Conservation (phyloP, 345 rosid species). For the Gossypium bickii region DNA sequence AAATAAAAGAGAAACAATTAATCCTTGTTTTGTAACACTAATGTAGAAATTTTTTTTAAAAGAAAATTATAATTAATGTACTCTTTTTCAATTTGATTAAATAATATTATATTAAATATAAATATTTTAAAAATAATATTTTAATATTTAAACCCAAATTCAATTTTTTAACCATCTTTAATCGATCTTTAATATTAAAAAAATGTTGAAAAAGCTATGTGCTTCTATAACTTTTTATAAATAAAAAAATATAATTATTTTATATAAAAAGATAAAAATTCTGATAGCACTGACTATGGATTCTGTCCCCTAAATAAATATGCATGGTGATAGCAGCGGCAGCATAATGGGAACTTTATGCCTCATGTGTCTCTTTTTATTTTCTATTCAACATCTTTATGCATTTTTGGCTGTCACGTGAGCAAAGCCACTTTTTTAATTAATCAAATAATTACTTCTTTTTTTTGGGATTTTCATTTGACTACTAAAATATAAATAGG, state of each 20-base stretch:
- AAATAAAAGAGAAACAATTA: too few relatives aligned
- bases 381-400: neutral
- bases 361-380: neutral
- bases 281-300: neutral
- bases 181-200: neutral
- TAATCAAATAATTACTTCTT: too few relatives aligned
- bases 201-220: neutral
- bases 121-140: too few relatives aligned
- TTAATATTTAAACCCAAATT: neutral
- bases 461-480: neutral
- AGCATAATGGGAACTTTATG: neutral
- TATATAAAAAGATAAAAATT: neutral
- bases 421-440: neutral
- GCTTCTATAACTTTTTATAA: neutral
- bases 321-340: constrained; percentile 10
- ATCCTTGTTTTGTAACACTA: too few relatives aligned
- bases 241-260: too few relatives aligned
- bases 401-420: neutral
- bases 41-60: too few relatives aligned
- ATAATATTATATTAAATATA: too few relatives aligned
- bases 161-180: neutral
- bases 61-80: too few relatives aligned
- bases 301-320: neutral
- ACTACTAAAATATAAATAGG: neutral
- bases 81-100: too few relatives aligned